Evolutionary conservation across 352 stramenopile genomes (phyloP), one percentile per base, ranked within the genome.

Genomic region (Globisporangium splendens): DNA sequence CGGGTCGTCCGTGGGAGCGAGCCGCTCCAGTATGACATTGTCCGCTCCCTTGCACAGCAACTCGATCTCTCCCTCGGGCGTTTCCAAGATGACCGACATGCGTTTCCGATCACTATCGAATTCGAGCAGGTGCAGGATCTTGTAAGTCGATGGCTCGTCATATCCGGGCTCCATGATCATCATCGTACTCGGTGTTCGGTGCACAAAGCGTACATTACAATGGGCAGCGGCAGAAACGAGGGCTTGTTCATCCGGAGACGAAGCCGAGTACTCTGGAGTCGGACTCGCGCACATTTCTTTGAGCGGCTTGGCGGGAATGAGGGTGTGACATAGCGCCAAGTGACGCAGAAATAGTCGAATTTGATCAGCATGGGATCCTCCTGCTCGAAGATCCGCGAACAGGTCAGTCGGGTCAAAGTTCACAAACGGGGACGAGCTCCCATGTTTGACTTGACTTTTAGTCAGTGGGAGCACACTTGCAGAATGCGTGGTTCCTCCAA

Each of bases 61-160:
- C 47, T 84, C 65, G 35, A 93, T 82, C 14, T 73, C 63, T 20
- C 76, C 76, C 18, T 73, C 64, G 10, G 75, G 79, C 5, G 75
- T 80, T 55, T 96, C 78, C 15, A 99, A 73, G 38, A 99, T 81
- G 44, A 99, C 88, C 14, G 90, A 98, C 96, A 99, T 99, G 44
- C 97, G 76, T 69, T 99, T 99, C 35, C 97, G 80, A 56, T 98
- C 84, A 56, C 91, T 98, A 65, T 98, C 91, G 73, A 99, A 99
- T 65, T 98, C 96, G 48, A 99, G 95, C 5, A 98, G 71, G 21
- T 96, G 93, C 28, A 98, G 71, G 43, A 98, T 66, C 15, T 87
- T 79, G 81, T 96, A 99, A 7, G 82, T 82, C 44, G 58, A 66
- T 31, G 65, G 69, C 10, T 49, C 20, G 51, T 60, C 43, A 47